Conservation (phyloP, 495 filamentous ascomycete genomes). For the Xylaria grammica region DNA sequence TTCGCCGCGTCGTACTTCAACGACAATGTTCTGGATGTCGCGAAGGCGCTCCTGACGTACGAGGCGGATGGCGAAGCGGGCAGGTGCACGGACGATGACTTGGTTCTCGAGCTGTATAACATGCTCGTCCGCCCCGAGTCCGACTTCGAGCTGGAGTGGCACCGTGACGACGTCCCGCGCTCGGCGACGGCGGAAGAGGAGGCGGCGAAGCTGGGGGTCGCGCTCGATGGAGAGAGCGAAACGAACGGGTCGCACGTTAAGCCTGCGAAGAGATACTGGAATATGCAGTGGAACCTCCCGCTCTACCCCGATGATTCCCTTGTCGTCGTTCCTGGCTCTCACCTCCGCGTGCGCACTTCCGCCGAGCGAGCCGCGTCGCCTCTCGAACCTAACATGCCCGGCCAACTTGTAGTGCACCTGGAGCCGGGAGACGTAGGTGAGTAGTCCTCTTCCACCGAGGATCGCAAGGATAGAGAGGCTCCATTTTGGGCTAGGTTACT, state of each 20-base stretch:
- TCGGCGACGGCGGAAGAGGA: conserved; percentile 57
- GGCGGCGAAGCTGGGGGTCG: conserved; percentile 43
- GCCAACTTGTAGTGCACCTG: conserved; percentile 65
- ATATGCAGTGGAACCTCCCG: conserved; percentile 81
- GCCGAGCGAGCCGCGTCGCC: conserved; percentile 66
- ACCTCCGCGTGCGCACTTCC: conserved; percentile 68
- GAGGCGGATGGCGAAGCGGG: conserved; percentile 15
- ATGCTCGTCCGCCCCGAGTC: conserved; percentile 70
- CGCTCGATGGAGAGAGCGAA: not conserved
- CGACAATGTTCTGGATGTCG: conserved; percentile 58
- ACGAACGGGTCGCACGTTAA: conserved; percentile 10
- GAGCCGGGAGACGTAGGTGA: conserved; percentile 66
- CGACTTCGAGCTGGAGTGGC: conserved; percentile 75
- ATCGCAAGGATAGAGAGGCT: too few relatives aligned
- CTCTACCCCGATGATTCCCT: conserved; percentile 67
- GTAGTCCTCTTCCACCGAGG: not conserved
- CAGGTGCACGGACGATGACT: conserved; percentile 39
- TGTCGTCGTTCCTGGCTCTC: conserved; percentile 73
- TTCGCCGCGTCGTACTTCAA: conserved; percentile 74
- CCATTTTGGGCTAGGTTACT: too few relatives aligned
- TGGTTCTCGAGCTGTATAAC: conserved; percentile 84
- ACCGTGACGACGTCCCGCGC: conserved; percentile 75
- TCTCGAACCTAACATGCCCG: conserved; percentile 61
- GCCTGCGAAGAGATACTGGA: conserved; percentile 23
- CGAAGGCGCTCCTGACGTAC: conserved; percentile 56